These are phyloP conservation scores for Eucommia ulmoides DNA, from an alignment of 257 asterid species.

Conservation along the genomic window DNA sequence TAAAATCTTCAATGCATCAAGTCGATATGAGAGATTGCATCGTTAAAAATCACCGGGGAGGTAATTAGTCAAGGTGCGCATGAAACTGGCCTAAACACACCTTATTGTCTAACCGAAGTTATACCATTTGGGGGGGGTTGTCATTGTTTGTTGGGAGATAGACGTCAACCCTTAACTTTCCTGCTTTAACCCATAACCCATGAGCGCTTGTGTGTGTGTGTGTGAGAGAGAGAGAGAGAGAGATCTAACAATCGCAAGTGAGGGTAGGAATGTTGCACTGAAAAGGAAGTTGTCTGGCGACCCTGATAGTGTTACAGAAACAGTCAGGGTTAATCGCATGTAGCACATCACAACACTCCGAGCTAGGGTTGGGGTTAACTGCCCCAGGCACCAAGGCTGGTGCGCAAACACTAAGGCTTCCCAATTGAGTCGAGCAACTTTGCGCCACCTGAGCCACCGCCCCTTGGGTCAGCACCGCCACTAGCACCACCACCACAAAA, in stretches of 20 bases:
- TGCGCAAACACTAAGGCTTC: constrained; percentile 32
- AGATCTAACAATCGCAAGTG: constrained; percentile 17
- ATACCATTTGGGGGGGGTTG: no score
- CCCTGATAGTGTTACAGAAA: constrained; percentile 30
- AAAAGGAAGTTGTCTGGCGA: constrained; percentile 34
- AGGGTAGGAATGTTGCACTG: constrained; percentile 48
- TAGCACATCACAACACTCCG: constrained; percentile 22
- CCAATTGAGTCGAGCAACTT: constrained; percentile 29
- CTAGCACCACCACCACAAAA: constrained; percentile 7
- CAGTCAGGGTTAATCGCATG: constrained; percentile 21
- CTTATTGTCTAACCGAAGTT: no score
- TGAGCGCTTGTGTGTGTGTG: background rate
- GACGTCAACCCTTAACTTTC: no score
- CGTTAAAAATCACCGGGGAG: no score
- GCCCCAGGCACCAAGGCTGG: constrained; percentile 26
- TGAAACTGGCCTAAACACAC: no score
- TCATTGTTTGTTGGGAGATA: no score
- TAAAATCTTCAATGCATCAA: no score
- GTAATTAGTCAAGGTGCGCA: no score
- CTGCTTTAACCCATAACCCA: no score
- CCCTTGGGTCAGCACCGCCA: constrained; percentile 12
- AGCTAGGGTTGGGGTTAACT: constrained; percentile 7
- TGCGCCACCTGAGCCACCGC: constrained; percentile 18
- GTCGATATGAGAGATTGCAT: no score
- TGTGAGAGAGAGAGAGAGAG: background rate